phyloP scores from a whole-genome alignment of 176 grass and related monocot genomes.

The Otatea glauca region DNA sequence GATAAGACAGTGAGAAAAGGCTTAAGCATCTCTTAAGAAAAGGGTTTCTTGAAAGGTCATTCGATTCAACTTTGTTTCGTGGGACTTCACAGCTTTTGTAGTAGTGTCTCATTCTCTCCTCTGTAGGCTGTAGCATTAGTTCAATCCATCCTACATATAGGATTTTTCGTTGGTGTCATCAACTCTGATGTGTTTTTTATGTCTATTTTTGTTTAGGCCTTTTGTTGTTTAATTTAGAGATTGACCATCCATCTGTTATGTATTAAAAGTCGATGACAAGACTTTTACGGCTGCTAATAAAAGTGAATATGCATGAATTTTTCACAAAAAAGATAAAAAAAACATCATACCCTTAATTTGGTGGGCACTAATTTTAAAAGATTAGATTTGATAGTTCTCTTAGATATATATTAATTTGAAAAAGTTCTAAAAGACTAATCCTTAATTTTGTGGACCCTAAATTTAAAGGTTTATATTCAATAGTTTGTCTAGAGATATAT shows the following conservation, averaged over 20 bases:
- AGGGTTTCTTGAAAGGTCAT: background rate
- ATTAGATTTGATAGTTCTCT: no score
- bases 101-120: background rate
- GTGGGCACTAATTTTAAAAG: no score
- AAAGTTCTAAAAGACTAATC: no score
- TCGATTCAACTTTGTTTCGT: background rate
- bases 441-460: no score
- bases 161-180: background rate
- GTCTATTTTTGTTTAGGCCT: background rate
- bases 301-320: no score
- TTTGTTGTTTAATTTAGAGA: background rate
- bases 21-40: background rate
- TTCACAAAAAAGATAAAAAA: no score
- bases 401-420: no score
- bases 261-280: no score
- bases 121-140: background rate
- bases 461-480: no score
- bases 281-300: no score
- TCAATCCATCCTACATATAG: background rate
- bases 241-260: background rate
- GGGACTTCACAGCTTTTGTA: background rate
- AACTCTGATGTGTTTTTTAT: background rate
- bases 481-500: no score
- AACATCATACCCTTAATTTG: no score
- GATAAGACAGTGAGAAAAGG: constrained; percentile 3